Evolutionary conservation across 257 asterid genomes (phyloP).

Genomic region (Verbena officinalis): DNA sequence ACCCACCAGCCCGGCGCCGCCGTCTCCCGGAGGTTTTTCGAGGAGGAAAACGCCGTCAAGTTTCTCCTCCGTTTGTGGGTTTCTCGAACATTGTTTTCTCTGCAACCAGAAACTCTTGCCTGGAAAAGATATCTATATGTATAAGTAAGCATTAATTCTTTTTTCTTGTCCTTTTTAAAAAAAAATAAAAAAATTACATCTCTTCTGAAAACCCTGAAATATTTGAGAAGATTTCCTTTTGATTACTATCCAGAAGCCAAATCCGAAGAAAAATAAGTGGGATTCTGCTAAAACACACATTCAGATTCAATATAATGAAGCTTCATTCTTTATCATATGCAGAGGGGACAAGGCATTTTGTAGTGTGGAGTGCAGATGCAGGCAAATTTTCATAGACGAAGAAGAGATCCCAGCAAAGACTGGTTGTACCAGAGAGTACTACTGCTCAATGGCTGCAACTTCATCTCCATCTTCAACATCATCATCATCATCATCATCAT

Average conservation of each 20-base stretch:
- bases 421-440: slow-evolving; percentile 49
- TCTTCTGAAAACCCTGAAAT: not conserved
- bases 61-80: slow-evolving; percentile 32
- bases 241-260: not conserved
- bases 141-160: slow-evolving; percentile 61
- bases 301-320: not conserved
- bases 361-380: slow-evolving; percentile 88
- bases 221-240: no score
- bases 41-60: not conserved
- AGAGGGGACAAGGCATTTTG: slow-evolving; percentile 93
- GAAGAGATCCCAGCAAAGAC: slow-evolving; percentile 44
- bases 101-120: slow-evolving; percentile 71
- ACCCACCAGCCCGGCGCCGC: slow-evolving; percentile 33
- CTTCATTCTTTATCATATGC: slow-evolving; percentile 15
- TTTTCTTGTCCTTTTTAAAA: not conserved
- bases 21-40: slow-evolving; percentile 34
- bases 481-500: slow-evolving; percentile 29
- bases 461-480: slow-evolving; percentile 35
- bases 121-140: slow-evolving; percentile 90
- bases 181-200: no score
- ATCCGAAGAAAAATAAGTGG: not conserved
- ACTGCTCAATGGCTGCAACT: slow-evolving; percentile 55
- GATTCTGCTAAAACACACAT: not conserved
- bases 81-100: slow-evolving; percentile 76
- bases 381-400: slow-evolving; percentile 90